Percentiles rank a stretch among this genome's conserved stretches.
phyloP scores from a whole-genome alignment of 768 basidiomycete species.

The Podaxis pistillaris region DNA sequence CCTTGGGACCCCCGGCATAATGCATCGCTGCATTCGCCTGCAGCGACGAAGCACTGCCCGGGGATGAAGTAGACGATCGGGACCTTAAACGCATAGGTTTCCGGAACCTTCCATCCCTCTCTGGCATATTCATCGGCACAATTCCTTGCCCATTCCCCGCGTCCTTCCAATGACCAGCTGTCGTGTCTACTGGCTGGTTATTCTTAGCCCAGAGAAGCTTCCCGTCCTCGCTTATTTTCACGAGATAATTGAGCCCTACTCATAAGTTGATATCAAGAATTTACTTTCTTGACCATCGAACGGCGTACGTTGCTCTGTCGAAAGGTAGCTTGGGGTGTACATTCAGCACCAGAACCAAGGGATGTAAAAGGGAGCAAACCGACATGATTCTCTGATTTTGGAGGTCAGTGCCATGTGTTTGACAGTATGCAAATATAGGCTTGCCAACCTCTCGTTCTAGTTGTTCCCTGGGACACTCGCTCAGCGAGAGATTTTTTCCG shows the following conservation, averaged over 20 bases:
- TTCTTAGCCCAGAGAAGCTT: constrained; percentile 58
- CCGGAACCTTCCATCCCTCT: constrained; percentile 10
- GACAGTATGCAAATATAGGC: not conserved
- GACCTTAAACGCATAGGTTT: not conserved
- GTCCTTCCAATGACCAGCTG: constrained; percentile 62
- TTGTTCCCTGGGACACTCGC: constrained; percentile 57
- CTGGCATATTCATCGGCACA: constrained; percentile 35
- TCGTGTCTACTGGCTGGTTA: constrained; percentile 57
- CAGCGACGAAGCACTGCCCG: constrained; percentile 19
- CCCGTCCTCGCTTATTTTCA: constrained; percentile 52
- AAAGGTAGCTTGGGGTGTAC: constrained; percentile 45
- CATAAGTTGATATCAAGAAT: too few species aligned
- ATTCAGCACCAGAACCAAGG: not conserved
- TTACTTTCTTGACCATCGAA: not conserved
- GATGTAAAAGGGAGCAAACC: constrained; percentile 17
- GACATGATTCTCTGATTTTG: constrained; percentile 42
- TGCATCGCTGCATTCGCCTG: constrained; percentile 38
- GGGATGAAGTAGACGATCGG: constrained; percentile 15
- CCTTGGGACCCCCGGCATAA: constrained; percentile 33
- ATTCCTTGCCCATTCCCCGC: constrained; percentile 55
- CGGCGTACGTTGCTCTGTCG: constrained; percentile 51
- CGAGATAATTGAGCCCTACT: constrained; percentile 59
- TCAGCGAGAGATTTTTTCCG: constrained; percentile 53
- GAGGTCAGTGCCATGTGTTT: not conserved
- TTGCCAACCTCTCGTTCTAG: constrained; percentile 55